These are phyloP conservation scores for Triglochin maritima DNA, from an alignment of 106 monocot genomes.

Conservation along the genomic window DNA sequence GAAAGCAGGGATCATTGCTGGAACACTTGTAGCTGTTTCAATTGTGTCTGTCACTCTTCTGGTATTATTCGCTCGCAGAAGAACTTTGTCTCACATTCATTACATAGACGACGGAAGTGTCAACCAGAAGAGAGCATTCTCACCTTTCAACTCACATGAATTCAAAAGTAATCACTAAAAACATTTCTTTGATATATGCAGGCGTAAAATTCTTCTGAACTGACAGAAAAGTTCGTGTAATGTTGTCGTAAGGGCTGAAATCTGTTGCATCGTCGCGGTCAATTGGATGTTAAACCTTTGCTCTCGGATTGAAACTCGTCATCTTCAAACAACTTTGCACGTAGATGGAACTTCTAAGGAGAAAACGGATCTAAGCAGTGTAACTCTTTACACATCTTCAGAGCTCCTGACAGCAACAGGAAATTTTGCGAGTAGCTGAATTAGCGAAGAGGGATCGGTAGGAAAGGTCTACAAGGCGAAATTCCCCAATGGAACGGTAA, in stretches of 20 bases:
- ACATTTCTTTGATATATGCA: too few relatives aligned
- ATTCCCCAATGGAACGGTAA: conserved; percentile 64
- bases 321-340: conserved; percentile 28
- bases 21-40: conserved; percentile 28
- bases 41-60: conserved; percentile 24
- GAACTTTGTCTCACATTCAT: conserved; percentile 25
- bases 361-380: conserved; percentile 19
- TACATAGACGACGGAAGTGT: conserved; percentile 34
- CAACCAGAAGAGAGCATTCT: conserved; percentile 15
- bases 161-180: conserved; percentile 25
- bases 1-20: conserved; percentile 32
- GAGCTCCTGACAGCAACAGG: conserved; percentile 52
- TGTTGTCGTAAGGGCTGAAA: too few relatives aligned
- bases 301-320: conserved; percentile 26
- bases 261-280: conserved; percentile 25
- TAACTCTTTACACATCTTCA: conserved; percentile 16
- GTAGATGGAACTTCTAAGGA: conserved; percentile 29
- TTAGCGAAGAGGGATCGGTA: conserved; percentile 50
- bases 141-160: conserved; percentile 16
- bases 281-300: conserved; percentile 25
- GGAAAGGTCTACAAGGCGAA: conserved; percentile 61
- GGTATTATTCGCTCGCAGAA: conserved; percentile 23
- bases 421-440: conserved; percentile 30
- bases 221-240: too few relatives aligned
- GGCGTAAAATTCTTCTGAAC: too few relatives aligned